Evolutionary conservation across 1,284 basidiomycete genomes (phyloP).

Genomic region (Tilletia horrida): DNA sequence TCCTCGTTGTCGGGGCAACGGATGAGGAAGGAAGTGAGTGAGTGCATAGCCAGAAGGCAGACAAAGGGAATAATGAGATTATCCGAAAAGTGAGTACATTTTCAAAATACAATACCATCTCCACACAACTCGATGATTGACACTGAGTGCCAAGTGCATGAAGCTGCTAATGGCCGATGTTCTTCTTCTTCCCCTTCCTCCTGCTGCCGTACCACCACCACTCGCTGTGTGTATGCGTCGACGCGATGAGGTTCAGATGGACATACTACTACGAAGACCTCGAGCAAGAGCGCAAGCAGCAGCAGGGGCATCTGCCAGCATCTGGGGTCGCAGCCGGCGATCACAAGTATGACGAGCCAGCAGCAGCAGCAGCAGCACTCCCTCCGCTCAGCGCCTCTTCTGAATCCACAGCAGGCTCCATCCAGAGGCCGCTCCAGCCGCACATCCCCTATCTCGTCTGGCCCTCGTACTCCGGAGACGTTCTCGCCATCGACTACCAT

Average conservation of each 20-base stretch:
- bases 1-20: too few species aligned
- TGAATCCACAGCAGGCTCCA: neutral
- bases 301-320: neutral
- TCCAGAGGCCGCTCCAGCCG: neutral
- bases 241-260: constrained; percentile 12
- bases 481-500: constrained; percentile 16
- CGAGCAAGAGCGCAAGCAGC: neutral
- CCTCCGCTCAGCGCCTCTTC: neutral
- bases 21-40: neutral
- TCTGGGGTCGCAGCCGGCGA: neutral
- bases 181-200: neutral
- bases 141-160: too few species aligned
- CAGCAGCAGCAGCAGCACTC: neutral
- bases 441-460: constrained; percentile 13
- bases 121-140: too few species aligned
- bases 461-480: constrained; percentile 7
- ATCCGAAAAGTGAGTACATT: neutral
- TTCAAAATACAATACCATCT: neutral
- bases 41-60: neutral
- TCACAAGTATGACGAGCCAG: too few species aligned
- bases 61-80: neutral
- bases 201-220: neutral
- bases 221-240: neutral
- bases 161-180: too few species aligned
- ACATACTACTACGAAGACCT: constrained; percentile 17